A percentile compares a stretch with the other conserved stretches of the same genome.
These are phyloP conservation scores for Brassica balearica DNA, from an alignment of 441 rosid genomes.

Conservation along the genomic window DNA sequence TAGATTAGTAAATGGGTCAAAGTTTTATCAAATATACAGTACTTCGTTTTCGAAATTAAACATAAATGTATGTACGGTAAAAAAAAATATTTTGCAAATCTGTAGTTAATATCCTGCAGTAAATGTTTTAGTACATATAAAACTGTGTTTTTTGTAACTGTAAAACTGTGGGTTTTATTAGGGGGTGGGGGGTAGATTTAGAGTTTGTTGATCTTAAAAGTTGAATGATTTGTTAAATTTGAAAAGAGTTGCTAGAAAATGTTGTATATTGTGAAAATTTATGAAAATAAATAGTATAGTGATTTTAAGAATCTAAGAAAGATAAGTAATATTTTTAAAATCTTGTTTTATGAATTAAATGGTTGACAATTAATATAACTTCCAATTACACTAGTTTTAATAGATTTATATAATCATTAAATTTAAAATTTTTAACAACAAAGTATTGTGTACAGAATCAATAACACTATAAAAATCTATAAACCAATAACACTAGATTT, in stretches of 20 bases:
- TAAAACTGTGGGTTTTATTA: too few species aligned
- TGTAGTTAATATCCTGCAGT: too few species aligned
- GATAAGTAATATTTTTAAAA: not conserved
- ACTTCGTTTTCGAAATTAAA: not conserved
- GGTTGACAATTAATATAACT: not conserved
- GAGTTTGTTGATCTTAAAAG: not conserved
- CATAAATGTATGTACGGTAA: too few species aligned
- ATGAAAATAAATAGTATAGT: not conserved
- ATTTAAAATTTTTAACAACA: not conserved
- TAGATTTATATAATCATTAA: not conserved
- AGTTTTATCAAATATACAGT: slow-evolving; percentile 21
- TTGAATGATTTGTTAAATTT: not conserved
- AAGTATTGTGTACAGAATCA: not conserved
- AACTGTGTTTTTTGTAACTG: too few species aligned
- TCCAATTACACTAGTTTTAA: not conserved
- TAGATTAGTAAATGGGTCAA: slow-evolving; percentile 38
- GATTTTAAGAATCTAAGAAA: not conserved
- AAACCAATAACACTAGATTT: not conserved
- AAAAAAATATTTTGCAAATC: too few species aligned
- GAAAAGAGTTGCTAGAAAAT: not conserved
- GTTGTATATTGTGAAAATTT: not conserved
- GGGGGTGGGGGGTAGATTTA: not conserved
- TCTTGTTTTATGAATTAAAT: not conserved
- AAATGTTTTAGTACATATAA: too few species aligned
- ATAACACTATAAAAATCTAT: not conserved